Conservation (phyloP, 805 yeast genomes). For the Metschnikowia dekortorum region DNA sequence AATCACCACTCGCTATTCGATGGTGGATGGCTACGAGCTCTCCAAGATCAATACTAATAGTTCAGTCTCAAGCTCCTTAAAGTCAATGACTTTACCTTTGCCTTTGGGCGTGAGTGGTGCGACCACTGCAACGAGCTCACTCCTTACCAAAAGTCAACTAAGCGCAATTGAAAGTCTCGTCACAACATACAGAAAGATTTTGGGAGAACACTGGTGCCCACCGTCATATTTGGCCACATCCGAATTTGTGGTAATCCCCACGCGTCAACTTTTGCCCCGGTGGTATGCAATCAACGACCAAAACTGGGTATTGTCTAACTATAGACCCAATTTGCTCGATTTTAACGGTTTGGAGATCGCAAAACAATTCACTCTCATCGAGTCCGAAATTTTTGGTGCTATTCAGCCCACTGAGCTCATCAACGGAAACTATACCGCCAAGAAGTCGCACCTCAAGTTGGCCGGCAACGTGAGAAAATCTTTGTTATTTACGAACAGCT, state of each 20-base stretch:
- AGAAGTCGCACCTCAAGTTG: slow-evolving; percentile 51
- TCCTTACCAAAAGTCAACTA: slow-evolving; percentile 37
- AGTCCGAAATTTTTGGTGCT: slow-evolving; percentile 58
- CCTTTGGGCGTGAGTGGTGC: slow-evolving; percentile 43
- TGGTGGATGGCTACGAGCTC: slow-evolving; percentile 57
- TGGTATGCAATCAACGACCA: slow-evolving; percentile 52
- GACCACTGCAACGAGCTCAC: slow-evolving; percentile 35
- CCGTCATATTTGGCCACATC: slow-evolving; percentile 26
- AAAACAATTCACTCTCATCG: slow-evolving; percentile 70
- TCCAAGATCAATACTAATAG: slow-evolving; percentile 49
- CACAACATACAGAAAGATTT: slow-evolving; percentile 48
- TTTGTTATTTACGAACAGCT: slow-evolving; percentile 62
- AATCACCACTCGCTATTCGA: slow-evolving; percentile 34
- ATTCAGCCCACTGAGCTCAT: slow-evolving; percentile 64
- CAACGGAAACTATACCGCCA: slow-evolving; percentile 58
- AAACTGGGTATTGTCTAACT: slow-evolving; percentile 54
- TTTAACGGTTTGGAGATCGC: slow-evolving; percentile 72
- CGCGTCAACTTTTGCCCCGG: slow-evolving; percentile 35
- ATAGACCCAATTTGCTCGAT: slow-evolving; percentile 50
- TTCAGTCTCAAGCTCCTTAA: slow-evolving; percentile 36
- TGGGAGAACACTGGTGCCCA: slow-evolving; percentile 47
- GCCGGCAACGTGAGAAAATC: slow-evolving; percentile 64
- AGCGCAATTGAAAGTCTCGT: slow-evolving; percentile 47
- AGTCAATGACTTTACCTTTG: slow-evolving; percentile 38
- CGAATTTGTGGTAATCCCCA: slow-evolving; percentile 28